These are phyloP conservation scores for Fusarium clavum DNA, from an alignment of 2,329 filamentous ascomycete species.

Conservation along the genomic window DNA sequence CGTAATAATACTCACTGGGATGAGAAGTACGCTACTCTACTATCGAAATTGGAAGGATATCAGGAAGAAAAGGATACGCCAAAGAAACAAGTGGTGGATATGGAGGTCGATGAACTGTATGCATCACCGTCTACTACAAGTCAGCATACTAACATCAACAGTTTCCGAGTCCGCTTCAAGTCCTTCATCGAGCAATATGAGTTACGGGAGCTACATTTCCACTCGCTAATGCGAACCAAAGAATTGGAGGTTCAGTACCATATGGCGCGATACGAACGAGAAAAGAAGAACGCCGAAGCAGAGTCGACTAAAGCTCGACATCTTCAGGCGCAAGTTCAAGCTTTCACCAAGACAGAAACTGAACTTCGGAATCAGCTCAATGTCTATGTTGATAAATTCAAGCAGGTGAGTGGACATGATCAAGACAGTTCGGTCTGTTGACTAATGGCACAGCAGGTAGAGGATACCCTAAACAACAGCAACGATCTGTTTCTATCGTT, in stretches of 20 bases:
- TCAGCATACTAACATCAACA: constrained; percentile 50
- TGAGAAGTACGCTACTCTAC: constrained; percentile 81
- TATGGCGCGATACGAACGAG: constrained; percentile 86
- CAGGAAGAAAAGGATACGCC: constrained; percentile 88
- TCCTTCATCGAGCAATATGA: constrained; percentile 98
- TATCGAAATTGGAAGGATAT: constrained; percentile 87
- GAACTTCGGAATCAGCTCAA: constrained; percentile 95
- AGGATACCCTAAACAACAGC: constrained; percentile 98
- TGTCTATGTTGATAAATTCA: constrained; percentile 99
- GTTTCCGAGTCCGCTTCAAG: constrained; percentile 88
- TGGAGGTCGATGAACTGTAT: constrained; percentile 92
- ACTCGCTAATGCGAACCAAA: constrained; percentile 90
- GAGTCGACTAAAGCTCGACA: constrained; percentile 85
- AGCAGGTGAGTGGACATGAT: constrained; percentile 77
- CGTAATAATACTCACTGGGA: constrained; percentile 86
- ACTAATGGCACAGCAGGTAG: constrained; percentile 72
- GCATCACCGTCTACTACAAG: constrained; percentile 23
- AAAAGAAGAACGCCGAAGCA: constrained; percentile 87
- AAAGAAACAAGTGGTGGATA: constrained; percentile 81
- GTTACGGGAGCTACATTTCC: constrained; percentile 92
- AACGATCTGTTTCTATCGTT: constrained; percentile 98
- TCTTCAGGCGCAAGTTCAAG: constrained; percentile 90
- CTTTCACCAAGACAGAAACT: constrained; percentile 94
- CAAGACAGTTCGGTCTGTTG: constrained; percentile 35
- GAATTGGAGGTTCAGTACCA: constrained; percentile 96